These are phyloP conservation scores for Quercus robur DNA, from an alignment of 306 rosid species.

Conservation along the genomic window DNA sequence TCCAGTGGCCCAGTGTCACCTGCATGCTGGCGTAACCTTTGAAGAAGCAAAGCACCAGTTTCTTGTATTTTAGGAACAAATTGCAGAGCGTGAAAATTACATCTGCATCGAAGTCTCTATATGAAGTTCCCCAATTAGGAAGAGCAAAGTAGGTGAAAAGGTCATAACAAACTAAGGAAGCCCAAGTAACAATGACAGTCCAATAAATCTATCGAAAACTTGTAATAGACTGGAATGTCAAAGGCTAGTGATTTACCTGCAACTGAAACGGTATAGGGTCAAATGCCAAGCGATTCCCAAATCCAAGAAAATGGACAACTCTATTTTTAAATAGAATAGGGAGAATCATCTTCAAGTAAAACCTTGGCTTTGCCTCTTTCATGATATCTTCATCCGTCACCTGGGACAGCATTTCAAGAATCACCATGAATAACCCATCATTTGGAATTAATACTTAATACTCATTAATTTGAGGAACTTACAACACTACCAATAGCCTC, in stretches of 20 bases:
- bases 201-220: slow-evolving; percentile 4
- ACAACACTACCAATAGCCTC: slow-evolving; percentile 86
- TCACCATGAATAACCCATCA: slow-evolving; percentile 18
- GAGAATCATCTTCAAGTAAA: slow-evolving; percentile 72
- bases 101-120: slow-evolving; percentile 99
- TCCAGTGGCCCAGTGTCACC: slow-evolving; percentile 67
- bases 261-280: slow-evolving; percentile 80
- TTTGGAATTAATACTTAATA: slow-evolving; percentile 6
- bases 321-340: slow-evolving; percentile 79
- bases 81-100: slow-evolving; percentile 91
- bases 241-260: slow-evolving; percentile 61
- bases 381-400: slow-evolving; percentile 79
- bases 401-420: slow-evolving; percentile 45
- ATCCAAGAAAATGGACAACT: slow-evolving; percentile 85
- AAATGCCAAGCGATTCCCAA: slow-evolving; percentile 96
- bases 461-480: slow-evolving; percentile 30
- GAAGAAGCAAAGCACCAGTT: slow-evolving; percentile 83
- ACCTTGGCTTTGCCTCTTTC: slow-evolving; percentile 94
- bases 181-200: not conserved
- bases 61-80: slow-evolving; percentile 94
- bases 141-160: slow-evolving; percentile 27
- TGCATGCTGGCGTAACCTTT: slow-evolving; percentile 65
- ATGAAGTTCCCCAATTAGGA: slow-evolving; percentile 89
- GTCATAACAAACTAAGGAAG: slow-evolving; percentile 27
- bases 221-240: slow-evolving; percentile 18